Evolutionary conservation across 805 yeast species (phyloP).

Genomic region (Wickerhamiella musiphila): DNA sequence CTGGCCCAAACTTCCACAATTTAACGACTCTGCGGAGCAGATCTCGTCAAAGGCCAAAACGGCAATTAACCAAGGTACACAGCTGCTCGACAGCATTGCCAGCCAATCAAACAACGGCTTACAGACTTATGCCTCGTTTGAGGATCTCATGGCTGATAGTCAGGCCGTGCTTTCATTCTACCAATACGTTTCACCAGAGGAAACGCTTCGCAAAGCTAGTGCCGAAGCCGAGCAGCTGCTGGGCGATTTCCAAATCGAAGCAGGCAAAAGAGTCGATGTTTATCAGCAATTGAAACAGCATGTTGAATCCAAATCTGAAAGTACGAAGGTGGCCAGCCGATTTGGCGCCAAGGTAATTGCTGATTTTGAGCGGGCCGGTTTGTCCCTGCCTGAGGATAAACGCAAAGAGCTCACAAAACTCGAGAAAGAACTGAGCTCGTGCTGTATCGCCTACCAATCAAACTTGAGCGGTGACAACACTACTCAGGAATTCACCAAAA

Average conservation of each 20-base stretch:
- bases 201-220: conserved; percentile 56
- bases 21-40: neutral
- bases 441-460: conserved; percentile 40
- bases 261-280: conserved; percentile 48
- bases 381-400: conserved; percentile 37
- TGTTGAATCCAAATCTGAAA: conserved; percentile 21
- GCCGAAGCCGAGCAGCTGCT: conserved; percentile 41
- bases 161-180: conserved; percentile 44
- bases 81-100: conserved; percentile 1
- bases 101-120: too few relatives aligned
- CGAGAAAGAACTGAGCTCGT: conserved; percentile 39
- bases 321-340: conserved; percentile 32
- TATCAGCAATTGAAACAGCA: conserved; percentile 40
- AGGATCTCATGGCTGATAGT: conserved; percentile 31
- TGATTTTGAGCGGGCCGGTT: conserved; percentile 50
- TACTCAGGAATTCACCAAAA: conserved; percentile 37
- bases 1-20: neutral
- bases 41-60: neutral
- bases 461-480: conserved; percentile 60
- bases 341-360: conserved; percentile 39
- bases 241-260: conserved; percentile 43
- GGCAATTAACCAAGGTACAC: neutral
- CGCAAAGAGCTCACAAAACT: conserved; percentile 41
- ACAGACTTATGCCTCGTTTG: conserved; percentile 20
- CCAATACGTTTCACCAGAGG: conserved; percentile 51